phyloP scores from a whole-genome alignment of 192 early-diverging fungal genomes.

The Podila clonocystis region DNA sequence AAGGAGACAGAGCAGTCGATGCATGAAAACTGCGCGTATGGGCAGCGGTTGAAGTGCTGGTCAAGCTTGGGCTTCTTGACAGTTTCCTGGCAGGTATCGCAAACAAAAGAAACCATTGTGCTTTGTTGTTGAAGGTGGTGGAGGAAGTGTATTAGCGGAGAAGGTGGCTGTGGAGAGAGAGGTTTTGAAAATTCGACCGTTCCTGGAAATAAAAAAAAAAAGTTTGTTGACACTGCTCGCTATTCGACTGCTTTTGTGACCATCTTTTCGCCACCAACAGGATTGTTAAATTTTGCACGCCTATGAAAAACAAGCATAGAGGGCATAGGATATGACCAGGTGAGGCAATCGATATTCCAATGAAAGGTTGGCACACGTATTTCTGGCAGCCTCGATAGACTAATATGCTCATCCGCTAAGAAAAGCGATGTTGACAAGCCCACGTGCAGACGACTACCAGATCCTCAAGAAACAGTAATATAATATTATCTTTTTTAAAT shows the following conservation, averaged over 20 bases:
- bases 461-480: too few species aligned
- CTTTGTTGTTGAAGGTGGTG: not conserved
- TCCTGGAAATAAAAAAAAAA: conserved; percentile 2
- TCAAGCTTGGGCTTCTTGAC: conserved; percentile 97
- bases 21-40: conserved; percentile 85
- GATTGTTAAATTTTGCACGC: too few species aligned
- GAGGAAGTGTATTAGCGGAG: not conserved
- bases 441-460: too few species aligned
- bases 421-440: not conserved
- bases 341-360: too few species aligned
- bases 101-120: conserved; percentile 71
- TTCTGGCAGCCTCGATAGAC: too few species aligned
- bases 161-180: too few species aligned
- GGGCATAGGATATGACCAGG: too few species aligned
- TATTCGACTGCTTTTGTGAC: too few species aligned
- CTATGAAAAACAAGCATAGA: too few species aligned
- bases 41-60: conserved; percentile 84
- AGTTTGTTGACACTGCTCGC: not conserved
- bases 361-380: too few species aligned
- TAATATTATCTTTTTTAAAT: too few species aligned
- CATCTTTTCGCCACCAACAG: not conserved
- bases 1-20: conserved; percentile 93
- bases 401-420: not conserved
- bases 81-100: conserved; percentile 81
- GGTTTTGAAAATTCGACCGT: not conserved